phyloP scores from a whole-genome alignment of 176 grass and related monocot genomes.

The Cenchrus fungigraminus region DNA sequence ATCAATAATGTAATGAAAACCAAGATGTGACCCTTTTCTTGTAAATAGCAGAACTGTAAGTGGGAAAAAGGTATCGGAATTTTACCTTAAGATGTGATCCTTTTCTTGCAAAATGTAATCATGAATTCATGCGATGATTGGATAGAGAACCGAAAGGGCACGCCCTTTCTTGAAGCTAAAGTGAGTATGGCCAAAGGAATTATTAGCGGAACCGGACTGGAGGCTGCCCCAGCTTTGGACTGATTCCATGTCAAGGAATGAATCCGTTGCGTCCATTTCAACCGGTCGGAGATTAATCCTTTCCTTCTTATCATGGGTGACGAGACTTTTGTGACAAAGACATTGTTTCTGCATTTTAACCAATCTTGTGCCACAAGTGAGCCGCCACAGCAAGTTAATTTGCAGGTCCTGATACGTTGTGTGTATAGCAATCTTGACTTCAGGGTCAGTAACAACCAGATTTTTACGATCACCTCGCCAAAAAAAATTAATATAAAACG shows the following conservation, averaged over 20 bases:
- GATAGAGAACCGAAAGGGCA: constrained; percentile 32
- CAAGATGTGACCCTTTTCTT: background rate
- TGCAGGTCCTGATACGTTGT: background rate
- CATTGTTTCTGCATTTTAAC: background rate
- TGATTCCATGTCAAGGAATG: constrained; percentile 29
- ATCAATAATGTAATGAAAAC: too few relatives aligned
- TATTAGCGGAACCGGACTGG: constrained; percentile 4
- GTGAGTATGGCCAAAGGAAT: constrained; percentile 20
- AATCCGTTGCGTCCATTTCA: constrained; percentile 16
- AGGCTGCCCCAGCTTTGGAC: constrained; percentile 14
- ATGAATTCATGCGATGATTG: constrained; percentile 2
- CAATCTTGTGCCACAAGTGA: background rate
- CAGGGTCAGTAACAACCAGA: background rate
- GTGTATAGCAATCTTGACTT: background rate
- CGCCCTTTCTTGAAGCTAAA: constrained; percentile 29
- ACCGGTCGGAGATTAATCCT: constrained; percentile 5
- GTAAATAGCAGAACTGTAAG: background rate
- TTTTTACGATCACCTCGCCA: background rate
- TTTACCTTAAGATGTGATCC: background rate
- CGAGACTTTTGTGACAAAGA: background rate
- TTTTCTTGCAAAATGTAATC: constrained; percentile 2
- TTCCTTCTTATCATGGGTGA: constrained; percentile 11
- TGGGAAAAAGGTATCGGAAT: background rate
- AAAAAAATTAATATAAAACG: too few relatives aligned
- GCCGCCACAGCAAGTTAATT: background rate